Conservation (phyloP, 331 rosid genomes). For the Erythrophleum ivorense region DNA sequence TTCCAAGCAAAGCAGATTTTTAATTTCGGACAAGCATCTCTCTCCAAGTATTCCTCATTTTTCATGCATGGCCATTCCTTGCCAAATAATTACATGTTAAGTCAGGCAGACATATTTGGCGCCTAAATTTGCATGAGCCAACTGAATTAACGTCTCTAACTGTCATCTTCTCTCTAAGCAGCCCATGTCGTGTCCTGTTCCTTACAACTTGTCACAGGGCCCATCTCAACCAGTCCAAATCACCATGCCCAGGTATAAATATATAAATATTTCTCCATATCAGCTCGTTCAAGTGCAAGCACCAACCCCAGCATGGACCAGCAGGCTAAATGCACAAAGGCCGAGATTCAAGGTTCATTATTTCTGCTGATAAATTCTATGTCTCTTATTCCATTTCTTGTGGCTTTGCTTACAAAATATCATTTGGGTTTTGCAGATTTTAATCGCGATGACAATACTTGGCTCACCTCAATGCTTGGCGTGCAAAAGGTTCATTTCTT, state of each 20-base stretch:
- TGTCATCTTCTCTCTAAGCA: constrained; percentile 41
- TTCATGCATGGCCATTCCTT: constrained; percentile 15
- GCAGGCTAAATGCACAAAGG: constrained; percentile 38
- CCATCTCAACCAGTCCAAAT: constrained; percentile 50
- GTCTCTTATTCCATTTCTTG: neutral
- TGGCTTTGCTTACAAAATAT: neutral
- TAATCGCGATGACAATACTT: constrained; percentile 30
- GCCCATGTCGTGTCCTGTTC: constrained; percentile 48
- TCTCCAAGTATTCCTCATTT: neutral
- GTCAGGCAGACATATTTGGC: constrained; percentile 51
- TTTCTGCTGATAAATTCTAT: neutral
- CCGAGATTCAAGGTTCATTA: constrained; percentile 44
- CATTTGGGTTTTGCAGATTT: constrained; percentile 47
- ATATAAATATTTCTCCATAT: constrained; percentile 12
- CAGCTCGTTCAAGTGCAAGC: constrained; percentile 1
- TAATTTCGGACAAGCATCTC: neutral
- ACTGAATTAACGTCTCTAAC: constrained; percentile 53
- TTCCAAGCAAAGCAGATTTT: constrained; percentile 72
- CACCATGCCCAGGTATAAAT: constrained; percentile 47
- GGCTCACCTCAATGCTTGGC: constrained; percentile 42
- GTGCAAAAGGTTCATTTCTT: constrained; percentile 25
- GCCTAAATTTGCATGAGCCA: constrained; percentile 51
- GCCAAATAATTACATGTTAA: constrained; percentile 32
- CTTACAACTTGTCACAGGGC: constrained; percentile 50
- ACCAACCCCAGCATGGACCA: constrained; percentile 52